Evolutionary conservation across 257 asterid genomes (phyloP).

Genomic region (Ilex asprella): DNA sequence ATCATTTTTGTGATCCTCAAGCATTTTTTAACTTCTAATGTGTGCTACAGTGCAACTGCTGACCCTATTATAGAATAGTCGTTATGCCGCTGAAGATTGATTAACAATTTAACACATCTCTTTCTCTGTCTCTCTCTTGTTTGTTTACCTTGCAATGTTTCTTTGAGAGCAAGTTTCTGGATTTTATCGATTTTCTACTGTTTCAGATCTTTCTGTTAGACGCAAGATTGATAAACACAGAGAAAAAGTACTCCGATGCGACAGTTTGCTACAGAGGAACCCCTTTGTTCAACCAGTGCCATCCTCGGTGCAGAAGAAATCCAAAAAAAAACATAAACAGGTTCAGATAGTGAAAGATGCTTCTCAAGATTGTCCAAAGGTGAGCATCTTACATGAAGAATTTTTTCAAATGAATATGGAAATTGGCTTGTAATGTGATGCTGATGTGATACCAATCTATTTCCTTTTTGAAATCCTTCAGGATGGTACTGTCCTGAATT

Average conservation of each 20-base stretch:
- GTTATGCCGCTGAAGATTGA: too few relatives aligned
- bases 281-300: constrained; percentile 71
- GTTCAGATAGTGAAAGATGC: constrained; percentile 23
- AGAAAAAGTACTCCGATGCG: constrained; percentile 63
- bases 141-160: too few relatives aligned
- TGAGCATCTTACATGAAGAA: constrained; percentile 15
- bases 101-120: too few relatives aligned
- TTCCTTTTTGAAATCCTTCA: constrained; percentile 17
- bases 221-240: constrained; percentile 83
- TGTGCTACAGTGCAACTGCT: too few relatives aligned
- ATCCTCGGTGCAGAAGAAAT: constrained; percentile 53
- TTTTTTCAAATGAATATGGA: constrained; percentile 7
- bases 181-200: background rate
- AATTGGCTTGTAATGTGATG: background rate
- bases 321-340: constrained; percentile 43
- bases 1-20: too few relatives aligned
- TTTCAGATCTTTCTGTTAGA: constrained; percentile 69
- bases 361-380: constrained; percentile 31
- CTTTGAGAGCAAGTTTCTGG: background rate
- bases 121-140: too few relatives aligned
- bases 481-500: constrained; percentile 36
- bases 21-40: too few relatives aligned
- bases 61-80: too few relatives aligned
- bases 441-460: background rate
- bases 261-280: constrained; percentile 73